Base-by-base conservation (phyloP, 1,139 yeast species). In the Geotrichum aggregatum region DNA sequence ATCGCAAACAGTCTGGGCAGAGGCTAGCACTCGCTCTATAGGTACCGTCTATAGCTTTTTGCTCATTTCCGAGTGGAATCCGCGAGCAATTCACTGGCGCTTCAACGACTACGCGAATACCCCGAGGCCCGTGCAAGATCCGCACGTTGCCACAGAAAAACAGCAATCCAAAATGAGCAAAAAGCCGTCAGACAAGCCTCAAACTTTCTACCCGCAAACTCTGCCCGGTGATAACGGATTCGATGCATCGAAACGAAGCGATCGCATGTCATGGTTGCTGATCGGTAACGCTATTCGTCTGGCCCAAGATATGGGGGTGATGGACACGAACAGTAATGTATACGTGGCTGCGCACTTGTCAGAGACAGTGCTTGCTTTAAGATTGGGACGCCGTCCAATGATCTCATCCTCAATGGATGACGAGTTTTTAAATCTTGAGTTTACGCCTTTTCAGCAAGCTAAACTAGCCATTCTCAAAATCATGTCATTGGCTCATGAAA, bases 51-150 rank as follows among this genome's bases (percentile, higher is more conserved):
- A 85, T 61, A 91, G 96, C 0, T 87, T 89, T 64, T 70, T 89
- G 46, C 71, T 91, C n/a, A 84, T 89, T 60, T 87, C 96, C 0
- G 96, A 89, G 66, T 89, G 97, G 97, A 88, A 88, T 62, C 96
- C 96, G 1, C 73, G 96, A 52, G 96, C 96, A 4, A 88, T 89
- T 56, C 96, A 89, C 67, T 85, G 89, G 83, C 72, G 89, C 57
- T 84, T 91, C 85, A 74, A 82, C 0, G 97, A 89, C 67, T 88
- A 87, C 69, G 96, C 96, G 2, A 87, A 87, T 61, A 69, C 71
- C 44, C 78, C 78, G 54, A 55, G 49, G 33, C 54, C 34, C 34
- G 59, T 13, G 49, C 45, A 24, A 55, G 54, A 48, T 7, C 21
- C 22, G 21, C 33, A 40, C 8, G 34, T 49, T 10, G 30, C 39